These are phyloP conservation scores for Cryptococcus maquisensis DNA, from an alignment of 1,284 basidiomycete genomes.

Conservation along the genomic window DNA sequence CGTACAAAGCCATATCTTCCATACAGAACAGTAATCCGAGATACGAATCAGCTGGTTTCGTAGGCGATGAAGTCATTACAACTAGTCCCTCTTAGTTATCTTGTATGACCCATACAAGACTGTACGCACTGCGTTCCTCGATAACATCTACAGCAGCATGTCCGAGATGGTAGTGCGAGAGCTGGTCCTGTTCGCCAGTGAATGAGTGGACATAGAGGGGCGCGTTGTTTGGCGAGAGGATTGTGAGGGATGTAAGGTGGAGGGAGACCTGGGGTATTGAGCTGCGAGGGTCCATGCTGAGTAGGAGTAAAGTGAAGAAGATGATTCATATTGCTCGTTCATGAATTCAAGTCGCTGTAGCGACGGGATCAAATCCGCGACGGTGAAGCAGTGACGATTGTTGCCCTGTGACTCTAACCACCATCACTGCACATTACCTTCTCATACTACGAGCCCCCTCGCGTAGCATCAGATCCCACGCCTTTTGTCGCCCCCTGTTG, in stretches of 20 bases:
- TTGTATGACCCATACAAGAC: background rate
- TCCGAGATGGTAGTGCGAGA: constrained; percentile 47
- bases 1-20: constrained; percentile 50
- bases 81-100: constrained; percentile 16
- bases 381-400: background rate
- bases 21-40: constrained; percentile 49
- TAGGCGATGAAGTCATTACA: constrained; percentile 41
- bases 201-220: constrained; percentile 48
- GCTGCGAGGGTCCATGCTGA: constrained; percentile 25
- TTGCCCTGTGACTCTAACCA: too few relatives aligned
- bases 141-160: constrained; percentile 48
- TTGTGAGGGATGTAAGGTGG: constrained; percentile 43
- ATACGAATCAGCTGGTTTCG: constrained; percentile 43
- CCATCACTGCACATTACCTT: too few relatives aligned
- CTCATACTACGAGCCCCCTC: background rate
- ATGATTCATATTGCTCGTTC: too few relatives aligned
- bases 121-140: constrained; percentile 46
- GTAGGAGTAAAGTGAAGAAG: too few relatives aligned
- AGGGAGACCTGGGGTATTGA: constrained; percentile 35
- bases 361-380: background rate
- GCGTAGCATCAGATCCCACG: background rate
- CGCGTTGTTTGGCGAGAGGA: constrained; percentile 43
- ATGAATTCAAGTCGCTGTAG: too few relatives aligned
- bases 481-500: background rate
- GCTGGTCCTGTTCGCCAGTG: constrained; percentile 40